Base-by-base conservation (phyloP, 2,329 filamentous ascomycete species). In the Ophiocordyceps australis region DNA sequence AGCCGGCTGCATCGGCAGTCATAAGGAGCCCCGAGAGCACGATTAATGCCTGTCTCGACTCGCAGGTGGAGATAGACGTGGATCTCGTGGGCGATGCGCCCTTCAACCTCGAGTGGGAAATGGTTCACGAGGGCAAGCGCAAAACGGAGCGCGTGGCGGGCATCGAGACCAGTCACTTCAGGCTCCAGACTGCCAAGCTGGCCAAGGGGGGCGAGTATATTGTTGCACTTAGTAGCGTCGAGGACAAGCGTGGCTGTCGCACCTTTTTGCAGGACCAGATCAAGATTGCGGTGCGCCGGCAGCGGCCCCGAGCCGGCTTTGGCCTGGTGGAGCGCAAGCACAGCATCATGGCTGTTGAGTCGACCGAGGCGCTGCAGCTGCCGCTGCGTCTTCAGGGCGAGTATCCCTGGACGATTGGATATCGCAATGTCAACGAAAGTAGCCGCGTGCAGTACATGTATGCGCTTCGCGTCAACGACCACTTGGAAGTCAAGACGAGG, bases 41-140 rank as follows among this genome's bases (percentile, higher is more conserved):
- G 14, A 60, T 71, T 32, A 73, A 67, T 38, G 72, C 78, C 25
- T 98, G 89, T 43, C 75, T 95, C 28, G 82, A 89, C 31, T 75
- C 92, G 29, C 62, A 74, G 13, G 70, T 85, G 6, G 66, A 74
- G 17, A 69, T 89, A 16, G 70, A 81, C 29, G 70, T 94, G 20
- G 52, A 62, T 26, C 65, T 95, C 22, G 59, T 71, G 23, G 89
- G 91, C 22, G 83, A 95, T 39, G 64, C 74, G 12, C 89, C 91
- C 0, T 95, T 86, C 60, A 77, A 64, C 14, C 54, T 98, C 20
- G 83, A 95, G 43, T 98, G 92, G 55, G 89, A 95, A 49, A 58
- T 94, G 21, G 68, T 94, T 7, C 80, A 95, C 49, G 79, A 83
- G 28, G 85, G 85, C 28, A 91, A 79, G 50, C 71, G 85, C 27